phyloP scores from a whole-genome alignment of 2,329 filamentous ascomycete species.

The Microdochium trichocladiopsis region DNA sequence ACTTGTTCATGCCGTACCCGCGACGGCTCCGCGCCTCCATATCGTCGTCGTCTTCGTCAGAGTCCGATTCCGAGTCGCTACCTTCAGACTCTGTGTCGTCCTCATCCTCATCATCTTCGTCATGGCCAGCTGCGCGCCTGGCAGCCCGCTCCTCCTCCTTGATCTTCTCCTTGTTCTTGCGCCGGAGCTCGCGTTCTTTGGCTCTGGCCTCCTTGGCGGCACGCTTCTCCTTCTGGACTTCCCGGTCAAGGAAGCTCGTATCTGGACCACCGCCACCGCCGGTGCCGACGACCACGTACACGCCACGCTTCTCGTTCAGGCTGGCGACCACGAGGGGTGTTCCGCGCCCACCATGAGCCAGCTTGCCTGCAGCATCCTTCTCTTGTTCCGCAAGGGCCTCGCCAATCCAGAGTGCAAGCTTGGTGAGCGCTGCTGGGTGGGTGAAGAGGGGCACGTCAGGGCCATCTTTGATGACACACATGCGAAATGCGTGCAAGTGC shows the following conservation, averaged over 20 bases:
- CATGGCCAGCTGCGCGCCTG: slow-evolving; percentile 40
- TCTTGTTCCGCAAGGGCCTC: slow-evolving; percentile 90
- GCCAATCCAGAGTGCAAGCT: slow-evolving; percentile 88
- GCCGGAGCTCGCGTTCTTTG: slow-evolving; percentile 52
- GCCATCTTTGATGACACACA: slow-evolving; percentile 93
- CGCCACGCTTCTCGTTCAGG: slow-evolving; percentile 76
- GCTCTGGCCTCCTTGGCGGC: slow-evolving; percentile 57
- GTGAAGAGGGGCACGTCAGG: slow-evolving; percentile 88
- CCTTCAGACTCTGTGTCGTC: slow-evolving; percentile 43
- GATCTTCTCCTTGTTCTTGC: slow-evolving; percentile 48
- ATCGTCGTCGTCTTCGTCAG: slow-evolving; percentile 44
- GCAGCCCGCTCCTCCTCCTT: slow-evolving; percentile 56
- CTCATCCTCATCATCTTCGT: slow-evolving; percentile 44
- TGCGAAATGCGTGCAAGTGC: slow-evolving; percentile 84
- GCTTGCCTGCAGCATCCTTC: slow-evolving; percentile 63
- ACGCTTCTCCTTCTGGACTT: slow-evolving; percentile 55
- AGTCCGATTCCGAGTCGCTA: slow-evolving; percentile 36
- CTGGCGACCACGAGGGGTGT: slow-evolving; percentile 87
- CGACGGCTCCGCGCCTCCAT: slow-evolving; percentile 46
- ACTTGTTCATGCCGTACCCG: slow-evolving; percentile 76
- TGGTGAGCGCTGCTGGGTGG: slow-evolving; percentile 86
- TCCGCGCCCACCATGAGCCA: slow-evolving; percentile 61
- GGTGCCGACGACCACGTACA: slow-evolving; percentile 90
- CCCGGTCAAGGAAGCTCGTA: slow-evolving; percentile 60
- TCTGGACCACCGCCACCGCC: slow-evolving; percentile 78